These are phyloP conservation scores for Leishmania turanica DNA, from an alignment of 208 protist genomes.

Conservation along the genomic window DNA sequence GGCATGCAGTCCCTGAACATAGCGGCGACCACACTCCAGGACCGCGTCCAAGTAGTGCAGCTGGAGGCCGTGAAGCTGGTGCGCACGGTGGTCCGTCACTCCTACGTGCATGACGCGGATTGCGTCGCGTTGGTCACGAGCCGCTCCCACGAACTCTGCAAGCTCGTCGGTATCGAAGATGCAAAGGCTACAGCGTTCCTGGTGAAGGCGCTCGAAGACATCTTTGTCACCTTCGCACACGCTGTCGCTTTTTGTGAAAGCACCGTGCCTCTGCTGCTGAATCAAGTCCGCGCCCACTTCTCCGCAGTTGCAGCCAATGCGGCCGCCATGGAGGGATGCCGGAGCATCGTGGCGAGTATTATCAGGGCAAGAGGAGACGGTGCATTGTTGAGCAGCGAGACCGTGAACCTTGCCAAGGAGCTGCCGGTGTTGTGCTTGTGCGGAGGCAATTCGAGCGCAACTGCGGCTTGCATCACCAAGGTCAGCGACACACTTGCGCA, in stretches of 20 bases:
- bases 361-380: slow-evolving; percentile 6
- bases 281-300: slow-evolving; percentile 23
- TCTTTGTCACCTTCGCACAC: slow-evolving; percentile 15
- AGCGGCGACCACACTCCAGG: slow-evolving; percentile 21
- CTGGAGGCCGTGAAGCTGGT: slow-evolving; percentile 48
- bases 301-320: slow-evolving; percentile 12
- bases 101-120: slow-evolving; percentile 12
- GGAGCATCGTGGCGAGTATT: slow-evolving; percentile 23
- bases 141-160: slow-evolving; percentile 24
- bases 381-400: background rate
- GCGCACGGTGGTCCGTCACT: slow-evolving; percentile 23
- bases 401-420: slow-evolving; percentile 15
- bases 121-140: slow-evolving; percentile 13
- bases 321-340: slow-evolving; percentile 20
- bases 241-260: background rate
- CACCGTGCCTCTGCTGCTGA: slow-evolving; percentile 15
- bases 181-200: slow-evolving; percentile 11
- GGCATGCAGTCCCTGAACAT: slow-evolving; percentile 32
- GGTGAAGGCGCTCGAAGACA: slow-evolving; percentile 24
- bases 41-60: slow-evolving; percentile 56
- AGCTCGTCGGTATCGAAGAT: slow-evolving; percentile 14
- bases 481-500: slow-evolving; percentile 19
- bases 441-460: slow-evolving; percentile 6
- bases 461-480: slow-evolving; percentile 15
- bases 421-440: slow-evolving; percentile 17